Percentiles rank a stretch among this genome's conserved stretches.
These are phyloP conservation scores for Nakazawaea ernobii DNA, from an alignment of 805 yeast species.

Conservation along the genomic window DNA sequence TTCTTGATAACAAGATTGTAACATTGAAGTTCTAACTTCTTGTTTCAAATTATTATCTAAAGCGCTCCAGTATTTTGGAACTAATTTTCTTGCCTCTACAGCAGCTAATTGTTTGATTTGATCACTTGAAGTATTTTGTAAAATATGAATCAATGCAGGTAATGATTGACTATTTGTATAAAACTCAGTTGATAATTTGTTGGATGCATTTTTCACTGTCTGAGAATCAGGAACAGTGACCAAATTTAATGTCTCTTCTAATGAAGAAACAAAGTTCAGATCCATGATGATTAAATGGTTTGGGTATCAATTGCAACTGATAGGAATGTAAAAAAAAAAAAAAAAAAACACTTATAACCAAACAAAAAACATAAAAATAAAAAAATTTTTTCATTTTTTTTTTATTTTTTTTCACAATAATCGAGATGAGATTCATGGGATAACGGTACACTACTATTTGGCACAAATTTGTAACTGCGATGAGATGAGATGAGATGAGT, in stretches of 20 bases:
- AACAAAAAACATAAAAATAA: slow-evolving; percentile 1
- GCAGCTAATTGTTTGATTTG: slow-evolving; percentile 90
- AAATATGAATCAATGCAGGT: slow-evolving; percentile 77
- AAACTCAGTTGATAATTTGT: slow-evolving; percentile 64
- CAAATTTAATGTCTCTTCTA: slow-evolving; percentile 75
- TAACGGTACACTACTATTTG: too few species aligned
- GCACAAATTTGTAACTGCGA: too few species aligned
- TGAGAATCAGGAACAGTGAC: slow-evolving; percentile 78
- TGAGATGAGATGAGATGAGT: too few species aligned
- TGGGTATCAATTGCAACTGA: too few species aligned
- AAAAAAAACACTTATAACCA: not conserved
- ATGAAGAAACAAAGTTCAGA: slow-evolving; percentile 57
- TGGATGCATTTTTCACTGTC: slow-evolving; percentile 79
- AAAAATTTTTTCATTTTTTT: not conserved
- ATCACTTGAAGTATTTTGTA: slow-evolving; percentile 63
- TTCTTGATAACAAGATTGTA: slow-evolving; percentile 63
- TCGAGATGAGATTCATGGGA: not conserved
- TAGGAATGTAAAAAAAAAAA: not conserved
- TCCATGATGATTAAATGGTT: slow-evolving; percentile 41
- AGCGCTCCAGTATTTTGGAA: slow-evolving; percentile 62
- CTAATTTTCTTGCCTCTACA: slow-evolving; percentile 88
- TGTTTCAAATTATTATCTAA: slow-evolving; percentile 45
- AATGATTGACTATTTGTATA: slow-evolving; percentile 66
- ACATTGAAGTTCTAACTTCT: slow-evolving; percentile 61
- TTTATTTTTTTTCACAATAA: not conserved